Percentiles rank a stretch among this genome's conserved stretches.
These are phyloP conservation scores for Monosporascus sp. DNA, from an alignment of 2,329 filamentous ascomycete species.

Conservation along the genomic window DNA sequence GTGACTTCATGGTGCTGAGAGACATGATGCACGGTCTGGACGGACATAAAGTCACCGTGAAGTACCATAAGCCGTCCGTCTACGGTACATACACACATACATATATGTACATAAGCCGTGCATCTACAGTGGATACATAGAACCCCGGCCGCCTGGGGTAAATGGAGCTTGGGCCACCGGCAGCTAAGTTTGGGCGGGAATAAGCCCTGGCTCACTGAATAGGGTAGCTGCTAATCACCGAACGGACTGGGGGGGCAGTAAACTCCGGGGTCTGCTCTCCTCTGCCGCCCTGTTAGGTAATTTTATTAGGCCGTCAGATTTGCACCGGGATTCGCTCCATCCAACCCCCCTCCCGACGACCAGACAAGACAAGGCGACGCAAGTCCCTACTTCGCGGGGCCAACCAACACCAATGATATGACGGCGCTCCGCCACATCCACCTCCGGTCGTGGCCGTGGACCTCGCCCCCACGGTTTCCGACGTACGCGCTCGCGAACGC, in stretches of 20 bases:
- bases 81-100: not conserved
- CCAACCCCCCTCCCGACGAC: too few species aligned
- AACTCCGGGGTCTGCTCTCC: too few species aligned
- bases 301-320: too few species aligned
- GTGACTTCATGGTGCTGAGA: too few species aligned
- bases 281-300: too few species aligned
- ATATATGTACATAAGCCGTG: not conserved
- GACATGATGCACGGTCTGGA: too few species aligned
- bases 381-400: too few species aligned
- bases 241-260: not conserved
- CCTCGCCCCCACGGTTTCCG: slow-evolving; percentile 21
- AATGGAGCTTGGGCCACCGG: not conserved
- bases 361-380: too few species aligned
- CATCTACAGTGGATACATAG: not conserved
- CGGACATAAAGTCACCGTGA: too few species aligned
- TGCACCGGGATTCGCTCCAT: too few species aligned
- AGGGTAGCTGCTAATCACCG: not conserved
- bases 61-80: not conserved
- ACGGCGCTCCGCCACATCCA: slow-evolving; percentile 33
- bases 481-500: slow-evolving; percentile 33
- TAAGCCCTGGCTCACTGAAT: not conserved
- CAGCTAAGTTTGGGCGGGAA: not conserved
- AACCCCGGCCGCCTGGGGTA: not conserved
- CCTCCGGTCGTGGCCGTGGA: slow-evolving; percentile 23
- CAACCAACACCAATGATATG: not conserved